Base-by-base conservation (phyloP, 2,329 filamentous ascomycete species). In the Dothistroma pini region DNA sequence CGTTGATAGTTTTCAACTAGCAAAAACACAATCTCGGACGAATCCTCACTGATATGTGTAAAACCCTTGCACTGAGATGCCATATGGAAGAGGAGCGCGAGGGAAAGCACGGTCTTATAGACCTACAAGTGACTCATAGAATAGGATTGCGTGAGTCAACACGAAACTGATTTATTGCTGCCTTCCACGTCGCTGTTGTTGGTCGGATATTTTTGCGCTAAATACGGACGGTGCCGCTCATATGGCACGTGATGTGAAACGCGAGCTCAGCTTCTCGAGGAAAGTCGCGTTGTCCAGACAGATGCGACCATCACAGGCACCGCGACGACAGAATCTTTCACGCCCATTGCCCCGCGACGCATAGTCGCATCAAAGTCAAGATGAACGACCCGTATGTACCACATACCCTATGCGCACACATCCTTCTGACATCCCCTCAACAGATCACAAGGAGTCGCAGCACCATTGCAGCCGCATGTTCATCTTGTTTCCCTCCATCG, bases 1-100 rank as follows among this genome's bases (percentile, higher is more conserved):
- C 34, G 70, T 71, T 84, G 82, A 81, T 89, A 90, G 87, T 89
- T 90, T 89, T 89, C 88, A 90, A 90, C 87, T 89, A 91, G 89
- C 89, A 91, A 90, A 89, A 90, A 90, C 83, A 84, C 84, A 84
- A 85, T 86, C 87, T 91, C 89, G 86, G 89, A 91, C 86, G 84
- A 86, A 87, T 90, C 89, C 86, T 91, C 89, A 91, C 86, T 88
- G 87, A 85, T 85, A 87, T 84, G 84, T 86, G 84, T 90, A 89
- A 88, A 84, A 87, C 89, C 87, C 86, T 79, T 87, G 86, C 86
- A 88, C 85, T 82, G 34, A 16, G 34, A 38, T 38, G 34, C 9
- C 34, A 4, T 38, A 4, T 16, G 10, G 34, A 34, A 38, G 34
- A 38, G 14, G 14, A 16, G 34, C 10, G 34, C 34, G 14, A 16